These are phyloP conservation scores for Geoglossum cookeanum DNA, from an alignment of 2,329 filamentous ascomycete species.

Conservation along the genomic window DNA sequence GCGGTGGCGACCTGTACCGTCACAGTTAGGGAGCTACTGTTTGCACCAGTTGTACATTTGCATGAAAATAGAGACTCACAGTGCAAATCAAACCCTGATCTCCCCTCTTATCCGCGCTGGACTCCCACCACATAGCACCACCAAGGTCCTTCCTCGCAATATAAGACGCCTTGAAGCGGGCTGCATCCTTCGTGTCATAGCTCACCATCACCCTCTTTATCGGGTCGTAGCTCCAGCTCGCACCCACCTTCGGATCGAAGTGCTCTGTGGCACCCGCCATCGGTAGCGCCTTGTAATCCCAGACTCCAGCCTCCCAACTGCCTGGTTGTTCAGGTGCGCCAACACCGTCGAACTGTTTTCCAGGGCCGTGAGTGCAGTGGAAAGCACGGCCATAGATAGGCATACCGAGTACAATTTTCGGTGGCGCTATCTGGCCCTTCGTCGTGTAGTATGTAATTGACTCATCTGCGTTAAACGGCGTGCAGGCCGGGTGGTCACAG, in stretches of 20 bases:
- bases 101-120: slow-evolving; percentile 22
- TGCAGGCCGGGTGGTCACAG: slow-evolving; percentile 35
- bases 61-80: slow-evolving; percentile 11
- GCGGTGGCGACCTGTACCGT: background rate
- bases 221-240: slow-evolving; percentile 60
- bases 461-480: slow-evolving; percentile 57
- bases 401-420: slow-evolving; percentile 79
- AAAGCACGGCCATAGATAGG: slow-evolving; percentile 83
- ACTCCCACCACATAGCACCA: slow-evolving; percentile 34
- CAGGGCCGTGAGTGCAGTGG: slow-evolving; percentile 55
- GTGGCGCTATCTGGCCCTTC: slow-evolving; percentile 38
- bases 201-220: slow-evolving; percentile 47
- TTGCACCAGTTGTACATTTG: background rate
- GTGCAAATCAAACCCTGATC: slow-evolving; percentile 31
- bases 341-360: slow-evolving; percentile 47
- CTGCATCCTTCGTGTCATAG: slow-evolving; percentile 38
- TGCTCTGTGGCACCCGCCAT: slow-evolving; percentile 43
- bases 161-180: slow-evolving; percentile 23
- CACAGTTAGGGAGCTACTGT: background rate
- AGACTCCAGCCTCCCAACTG: slow-evolving; percentile 68
- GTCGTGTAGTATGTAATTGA: slow-evolving; percentile 53
- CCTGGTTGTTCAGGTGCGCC: slow-evolving; percentile 37
- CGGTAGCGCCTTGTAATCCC: slow-evolving; percentile 78
- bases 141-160: slow-evolving; percentile 24
- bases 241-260: slow-evolving; percentile 42